Conservation (phyloP, 148 eudicot genomes). For the Rhododendron griersonianum region DNA sequence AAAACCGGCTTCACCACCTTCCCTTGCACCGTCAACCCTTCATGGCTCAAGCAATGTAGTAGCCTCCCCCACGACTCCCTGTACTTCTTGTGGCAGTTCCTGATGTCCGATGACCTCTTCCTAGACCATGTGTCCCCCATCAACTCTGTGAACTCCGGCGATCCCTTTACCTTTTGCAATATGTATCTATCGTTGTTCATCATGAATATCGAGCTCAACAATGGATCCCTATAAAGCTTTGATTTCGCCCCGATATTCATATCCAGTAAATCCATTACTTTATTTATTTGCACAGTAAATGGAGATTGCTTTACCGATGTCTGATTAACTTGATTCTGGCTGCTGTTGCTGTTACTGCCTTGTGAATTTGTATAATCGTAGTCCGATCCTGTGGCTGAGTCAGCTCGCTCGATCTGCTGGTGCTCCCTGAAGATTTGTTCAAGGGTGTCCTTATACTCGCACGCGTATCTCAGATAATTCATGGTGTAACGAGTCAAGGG, state of each 20-base stretch:
- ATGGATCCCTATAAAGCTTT: slow-evolving; percentile 53
- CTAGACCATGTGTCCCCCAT: slow-evolving; percentile 44
- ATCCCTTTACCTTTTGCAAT: slow-evolving; percentile 39
- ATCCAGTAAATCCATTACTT: slow-evolving; percentile 63
- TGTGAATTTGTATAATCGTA: slow-evolving; percentile 2
- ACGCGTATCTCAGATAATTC: slow-evolving; percentile 67
- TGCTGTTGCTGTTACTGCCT: no score
- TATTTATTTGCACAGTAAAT: slow-evolving; percentile 37
- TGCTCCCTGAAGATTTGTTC: slow-evolving; percentile 64
- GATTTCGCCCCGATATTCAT: slow-evolving; percentile 57
- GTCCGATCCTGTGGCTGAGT: slow-evolving; percentile 19
- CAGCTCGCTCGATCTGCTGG: slow-evolving; percentile 35
- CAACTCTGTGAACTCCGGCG: slow-evolving; percentile 20
- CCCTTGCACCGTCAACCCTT: slow-evolving; percentile 66
- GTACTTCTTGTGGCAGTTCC: slow-evolving; percentile 43
- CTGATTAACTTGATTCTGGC: background rate
- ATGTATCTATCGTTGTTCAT: slow-evolving; percentile 71
- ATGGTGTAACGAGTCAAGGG: slow-evolving; percentile 73
- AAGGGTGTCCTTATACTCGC: slow-evolving; percentile 58
- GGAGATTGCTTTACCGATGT: slow-evolving; percentile 26
- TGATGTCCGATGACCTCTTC: slow-evolving; percentile 42
- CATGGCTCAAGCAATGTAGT: slow-evolving; percentile 48
- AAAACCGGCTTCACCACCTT: slow-evolving; percentile 66
- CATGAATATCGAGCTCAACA: slow-evolving; percentile 61
- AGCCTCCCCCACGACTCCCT: slow-evolving; percentile 72